Percentiles rank a stretch among this genome's conserved stretches.
phyloP scores from a whole-genome alignment of 306 rosid species.

The Vachellia collinsii region DNA sequence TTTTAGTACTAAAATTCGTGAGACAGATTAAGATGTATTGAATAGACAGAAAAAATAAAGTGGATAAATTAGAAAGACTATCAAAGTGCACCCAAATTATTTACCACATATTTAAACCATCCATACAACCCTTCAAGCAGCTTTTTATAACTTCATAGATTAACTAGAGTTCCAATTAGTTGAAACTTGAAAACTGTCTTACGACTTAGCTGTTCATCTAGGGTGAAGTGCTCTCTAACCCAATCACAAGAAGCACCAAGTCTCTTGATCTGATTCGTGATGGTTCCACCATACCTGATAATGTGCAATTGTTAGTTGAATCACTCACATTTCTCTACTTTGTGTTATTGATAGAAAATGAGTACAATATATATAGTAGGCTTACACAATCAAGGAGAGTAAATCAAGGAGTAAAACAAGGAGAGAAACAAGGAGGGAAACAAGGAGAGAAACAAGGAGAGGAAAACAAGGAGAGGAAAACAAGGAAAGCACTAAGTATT shows the following conservation, averaged over 20 bases:
- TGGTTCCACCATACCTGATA: conserved; percentile 91
- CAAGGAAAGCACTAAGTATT: too few relatives aligned
- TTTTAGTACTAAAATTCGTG: background rate
- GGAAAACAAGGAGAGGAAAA: too few relatives aligned
- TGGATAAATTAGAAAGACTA: background rate
- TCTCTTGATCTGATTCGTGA: conserved; percentile 94
- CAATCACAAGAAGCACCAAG: conserved; percentile 99
- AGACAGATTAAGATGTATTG: conserved; percentile 27
- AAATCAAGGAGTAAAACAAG: too few relatives aligned
- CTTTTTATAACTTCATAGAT: conserved; percentile 13
- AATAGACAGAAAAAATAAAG: background rate
- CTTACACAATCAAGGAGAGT: too few relatives aligned
- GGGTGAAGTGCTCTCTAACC: conserved; percentile 94
- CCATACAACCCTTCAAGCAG: background rate
- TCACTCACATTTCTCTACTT: too few relatives aligned
- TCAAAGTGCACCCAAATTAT: conserved; percentile 6
- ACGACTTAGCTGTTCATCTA: conserved; percentile 99
- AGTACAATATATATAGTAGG: too few relatives aligned
- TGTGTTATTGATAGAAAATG: too few relatives aligned
- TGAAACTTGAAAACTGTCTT: conserved; percentile 75
- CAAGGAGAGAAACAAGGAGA: too few relatives aligned
- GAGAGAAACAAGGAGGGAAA: too few relatives aligned
- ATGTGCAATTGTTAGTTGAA: background rate
- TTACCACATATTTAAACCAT: conserved; percentile 28
- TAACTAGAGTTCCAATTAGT: conserved; percentile 44